Base-by-base conservation (phyloP, 2,329 filamentous ascomycete genomes). In the Colletotrichum sp. region DNA sequence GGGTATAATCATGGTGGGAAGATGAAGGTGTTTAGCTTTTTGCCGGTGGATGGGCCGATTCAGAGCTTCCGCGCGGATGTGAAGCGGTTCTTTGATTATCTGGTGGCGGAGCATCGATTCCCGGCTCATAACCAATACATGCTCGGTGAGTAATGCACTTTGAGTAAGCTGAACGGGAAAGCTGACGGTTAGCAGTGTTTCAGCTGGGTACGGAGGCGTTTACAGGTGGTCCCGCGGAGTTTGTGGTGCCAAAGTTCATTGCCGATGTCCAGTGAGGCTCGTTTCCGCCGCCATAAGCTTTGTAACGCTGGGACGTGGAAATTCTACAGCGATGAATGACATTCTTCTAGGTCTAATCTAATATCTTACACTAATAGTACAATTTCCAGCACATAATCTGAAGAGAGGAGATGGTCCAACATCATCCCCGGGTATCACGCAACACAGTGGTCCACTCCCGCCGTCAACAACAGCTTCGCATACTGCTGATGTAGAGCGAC, bases 1-100 rank as follows among this genome's bases (percentile, higher is more conserved):
- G 91, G 91, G 15, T 84, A 84, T 24, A 92, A 92, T 49, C 77
- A 78, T 55, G 77, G 76, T 77, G 89, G 89, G 30, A 79, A 82
- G 57, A 92, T 86, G 81, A 89, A 87, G 8, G 91, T 93, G 8
- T 92, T 88, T 83, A 89, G 87, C 79, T 93, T 82, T 78, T 69
- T 82, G 76, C 78, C 76, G 3, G 78, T 70, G 6, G 44, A 72
- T 2, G 86, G 83, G 39, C 80, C 86, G 8, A 83, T 88, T n/a
- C 85, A 84, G 21, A 85, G 76, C 81, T 93, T 91, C 83, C 86
- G 82, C 30, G 90, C 87, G 30, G 89, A 93, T 78, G 78, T 92
- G 77, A 86, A 86, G 79, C 82, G 86, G 2, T 93, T 92, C 83
- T 85, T 91, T 76, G 85, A 84, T 13, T 92, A 91, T 79, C 80